Percentiles rank a stretch among this genome's conserved stretches.
Evolutionary conservation across 208 protist species (phyloP).

Genomic region (Histomonas meleagridis): DNA sequence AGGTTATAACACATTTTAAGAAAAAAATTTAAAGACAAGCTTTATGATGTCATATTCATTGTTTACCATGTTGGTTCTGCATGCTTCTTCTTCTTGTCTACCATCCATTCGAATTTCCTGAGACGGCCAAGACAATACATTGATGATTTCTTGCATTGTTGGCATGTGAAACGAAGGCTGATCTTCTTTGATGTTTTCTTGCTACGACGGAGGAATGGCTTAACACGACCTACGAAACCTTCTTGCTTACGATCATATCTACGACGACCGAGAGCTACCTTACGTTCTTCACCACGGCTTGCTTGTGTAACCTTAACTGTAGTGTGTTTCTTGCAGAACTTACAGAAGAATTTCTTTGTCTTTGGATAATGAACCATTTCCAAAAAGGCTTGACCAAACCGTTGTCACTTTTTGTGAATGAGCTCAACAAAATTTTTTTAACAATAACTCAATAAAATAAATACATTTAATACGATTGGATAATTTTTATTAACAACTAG

Average conservation of each 20-base stretch:
- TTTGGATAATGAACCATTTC: slow-evolving; percentile 17
- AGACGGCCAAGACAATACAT: slow-evolving; percentile 17
- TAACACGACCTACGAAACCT: slow-evolving; percentile 15
- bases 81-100: slow-evolving; percentile 28
- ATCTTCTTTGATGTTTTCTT: slow-evolving; percentile 35
- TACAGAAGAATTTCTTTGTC: slow-evolving; percentile 24
- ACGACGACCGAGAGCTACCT: background rate
- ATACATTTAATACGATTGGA: too few species aligned
- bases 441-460: too few species aligned
- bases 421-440: too few species aligned
- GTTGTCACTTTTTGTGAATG: too few species aligned
- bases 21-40: too few species aligned
- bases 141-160: background rate
- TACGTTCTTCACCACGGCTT: background rate
- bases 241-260: slow-evolving; percentile 26
- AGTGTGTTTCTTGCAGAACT: slow-evolving; percentile 29
- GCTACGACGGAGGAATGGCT: slow-evolving; percentile 8
- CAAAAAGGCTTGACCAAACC: background rate
- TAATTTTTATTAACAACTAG: too few species aligned
- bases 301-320: background rate
- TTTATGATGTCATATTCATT: too few species aligned
- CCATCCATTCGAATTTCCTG: background rate
- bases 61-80: slow-evolving; percentile 33
- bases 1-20: too few species aligned
- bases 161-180: background rate